phyloP scores from a whole-genome alignment of 345 rosid species.

The Conringia planisiliqua region DNA sequence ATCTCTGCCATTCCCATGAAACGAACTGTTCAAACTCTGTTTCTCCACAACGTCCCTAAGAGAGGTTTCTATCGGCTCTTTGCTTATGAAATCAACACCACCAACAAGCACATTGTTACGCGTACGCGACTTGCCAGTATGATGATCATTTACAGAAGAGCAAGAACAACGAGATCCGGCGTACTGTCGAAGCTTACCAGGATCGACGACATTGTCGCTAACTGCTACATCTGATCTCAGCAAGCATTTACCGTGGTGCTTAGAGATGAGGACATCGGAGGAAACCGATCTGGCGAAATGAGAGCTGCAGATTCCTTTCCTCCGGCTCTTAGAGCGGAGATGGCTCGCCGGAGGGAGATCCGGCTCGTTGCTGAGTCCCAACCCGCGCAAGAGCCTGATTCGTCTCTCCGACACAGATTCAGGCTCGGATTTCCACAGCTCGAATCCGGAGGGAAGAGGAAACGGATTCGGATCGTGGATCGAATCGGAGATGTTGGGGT shows the following conservation, averaged over 20 bases:
- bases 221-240: constrained; percentile 48
- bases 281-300: constrained; percentile 43
- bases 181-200: constrained; percentile 21
- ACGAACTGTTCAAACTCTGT: neutral
- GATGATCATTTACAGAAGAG: constrained; percentile 35
- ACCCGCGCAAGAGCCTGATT: constrained; percentile 50
- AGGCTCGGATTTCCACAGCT: constrained; percentile 83
- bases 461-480: constrained; percentile 36
- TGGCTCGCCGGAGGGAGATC: constrained; percentile 40
- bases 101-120: constrained; percentile 21
- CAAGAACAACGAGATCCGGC: constrained; percentile 38
- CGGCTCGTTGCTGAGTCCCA: constrained; percentile 63
- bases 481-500: constrained; percentile 36
- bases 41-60: constrained; percentile 32
- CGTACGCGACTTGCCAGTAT: constrained; percentile 14
- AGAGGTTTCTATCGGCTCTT: constrained; percentile 36
- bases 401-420: constrained; percentile 75
- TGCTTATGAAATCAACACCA: constrained; percentile 26
- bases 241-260: constrained; percentile 12
- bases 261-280: constrained; percentile 35
- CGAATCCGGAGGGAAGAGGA: constrained; percentile 53
- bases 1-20: constrained; percentile 30
- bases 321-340: constrained; percentile 35
- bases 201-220: constrained; percentile 28
- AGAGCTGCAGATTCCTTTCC: constrained; percentile 24